These are phyloP conservation scores for Penicillium nordicum DNA, from an alignment of 2,329 filamentous ascomycete species.

Conservation along the genomic window DNA sequence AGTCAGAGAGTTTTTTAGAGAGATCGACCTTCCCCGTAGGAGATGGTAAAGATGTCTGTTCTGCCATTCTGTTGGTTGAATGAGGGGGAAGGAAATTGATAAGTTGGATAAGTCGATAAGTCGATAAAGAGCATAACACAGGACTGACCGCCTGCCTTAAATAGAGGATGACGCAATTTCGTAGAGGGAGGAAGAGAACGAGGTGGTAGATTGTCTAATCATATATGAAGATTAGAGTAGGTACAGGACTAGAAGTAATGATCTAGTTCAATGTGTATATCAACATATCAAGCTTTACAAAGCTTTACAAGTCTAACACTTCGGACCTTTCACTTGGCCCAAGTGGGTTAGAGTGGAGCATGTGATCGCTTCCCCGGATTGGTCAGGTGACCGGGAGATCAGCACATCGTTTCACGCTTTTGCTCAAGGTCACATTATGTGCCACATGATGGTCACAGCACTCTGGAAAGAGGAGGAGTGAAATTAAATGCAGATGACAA, in stretches of 20 bases:
- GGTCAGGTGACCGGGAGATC: slow-evolving; percentile 6
- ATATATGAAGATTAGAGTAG: neutral
- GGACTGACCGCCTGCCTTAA: slow-evolving; percentile 9
- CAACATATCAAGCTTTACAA: neutral
- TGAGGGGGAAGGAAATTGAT: slow-evolving; percentile 9
- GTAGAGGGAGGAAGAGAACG: neutral
- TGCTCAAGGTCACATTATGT: slow-evolving; percentile 1
- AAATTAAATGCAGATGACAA: neutral
- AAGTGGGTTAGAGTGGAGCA: slow-evolving; percentile 9
- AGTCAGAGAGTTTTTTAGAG: slow-evolving; percentile 40
- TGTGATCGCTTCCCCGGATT: slow-evolving; percentile 6
- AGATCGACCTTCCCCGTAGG: slow-evolving; percentile 33
- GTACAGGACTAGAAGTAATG: neutral
- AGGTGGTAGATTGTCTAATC: neutral
- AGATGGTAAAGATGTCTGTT: slow-evolving; percentile 15
- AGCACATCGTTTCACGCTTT: neutral
- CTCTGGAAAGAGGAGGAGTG: neutral
- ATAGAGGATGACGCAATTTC: neutral
- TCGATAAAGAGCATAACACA: neutral
- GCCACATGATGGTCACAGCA: slow-evolving; percentile 10
- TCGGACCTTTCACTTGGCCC: neutral
- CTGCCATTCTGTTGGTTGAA: slow-evolving; percentile 23
- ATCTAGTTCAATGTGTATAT: neutral
- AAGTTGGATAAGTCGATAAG: slow-evolving; percentile 1
- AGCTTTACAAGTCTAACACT: neutral